Evolutionary conservation across 768 basidiomycete species (phyloP).

Genomic region (Suillus weaverae): DNA sequence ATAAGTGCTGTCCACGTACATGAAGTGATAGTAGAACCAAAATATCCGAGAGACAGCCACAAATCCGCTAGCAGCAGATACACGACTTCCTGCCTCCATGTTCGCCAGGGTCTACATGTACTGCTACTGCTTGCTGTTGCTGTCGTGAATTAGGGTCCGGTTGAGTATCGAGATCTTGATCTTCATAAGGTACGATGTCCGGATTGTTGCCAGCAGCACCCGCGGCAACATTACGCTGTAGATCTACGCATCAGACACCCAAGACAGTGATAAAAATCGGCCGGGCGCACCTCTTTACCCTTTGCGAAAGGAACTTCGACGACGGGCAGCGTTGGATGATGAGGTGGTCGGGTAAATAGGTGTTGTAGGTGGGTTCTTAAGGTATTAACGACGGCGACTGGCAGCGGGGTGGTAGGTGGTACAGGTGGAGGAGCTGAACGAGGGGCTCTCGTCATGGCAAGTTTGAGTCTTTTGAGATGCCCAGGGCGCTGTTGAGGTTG

Average conservation of each 20-base stretch:
- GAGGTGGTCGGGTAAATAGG: neutral
- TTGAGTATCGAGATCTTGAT: no score
- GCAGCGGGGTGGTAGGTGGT: neutral
- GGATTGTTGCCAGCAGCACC: neutral
- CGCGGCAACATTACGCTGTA: neutral
- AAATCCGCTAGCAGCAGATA: neutral
- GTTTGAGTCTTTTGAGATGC: neutral
- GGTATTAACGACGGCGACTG: neutral
- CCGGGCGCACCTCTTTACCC: neutral
- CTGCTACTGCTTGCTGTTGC: neutral
- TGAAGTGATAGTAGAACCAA: no score
- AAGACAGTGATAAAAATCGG: neutral
- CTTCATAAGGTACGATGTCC: no score
- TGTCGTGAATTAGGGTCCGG: neutral
- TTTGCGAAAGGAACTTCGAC: neutral
- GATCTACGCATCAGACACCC: neutral
- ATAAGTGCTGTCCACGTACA: no score
- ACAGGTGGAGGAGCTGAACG: neutral
- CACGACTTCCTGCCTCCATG: neutral
- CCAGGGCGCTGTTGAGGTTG: neutral
- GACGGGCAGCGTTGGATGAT: neutral
- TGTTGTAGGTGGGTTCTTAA: neutral
- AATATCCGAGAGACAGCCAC: no score
- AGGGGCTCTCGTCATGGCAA: neutral
- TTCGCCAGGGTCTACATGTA: neutral